phyloP scores from a whole-genome alignment of 2,329 filamentous ascomycete species.

The Leptographium flavum region DNA sequence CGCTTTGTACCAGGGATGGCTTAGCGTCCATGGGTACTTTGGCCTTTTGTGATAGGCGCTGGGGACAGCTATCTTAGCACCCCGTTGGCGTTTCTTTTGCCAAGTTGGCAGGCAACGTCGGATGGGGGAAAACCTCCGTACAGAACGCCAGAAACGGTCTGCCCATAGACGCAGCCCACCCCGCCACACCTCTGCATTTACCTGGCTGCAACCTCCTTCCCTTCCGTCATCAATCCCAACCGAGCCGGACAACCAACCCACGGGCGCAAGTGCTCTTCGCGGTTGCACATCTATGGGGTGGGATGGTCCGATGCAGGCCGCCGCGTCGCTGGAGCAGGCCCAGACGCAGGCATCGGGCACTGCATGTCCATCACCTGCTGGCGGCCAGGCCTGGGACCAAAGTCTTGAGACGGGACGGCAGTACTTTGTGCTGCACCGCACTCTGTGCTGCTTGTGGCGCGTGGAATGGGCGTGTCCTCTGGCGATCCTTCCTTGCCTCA shows the following conservation, averaged over 20 bases:
- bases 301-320: slow-evolving; percentile 5
- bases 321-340: background rate
- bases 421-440: background rate
- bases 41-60: background rate
- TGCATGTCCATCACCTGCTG: background rate
- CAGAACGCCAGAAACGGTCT: too few relatives aligned
- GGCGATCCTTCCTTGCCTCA: slow-evolving; percentile 1
- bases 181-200: too few relatives aligned
- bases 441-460: background rate
- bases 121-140: too few relatives aligned
- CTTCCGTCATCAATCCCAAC: too few relatives aligned
- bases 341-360: background rate
- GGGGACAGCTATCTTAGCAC: background rate
- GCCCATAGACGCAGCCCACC: too few relatives aligned
- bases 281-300: slow-evolving; percentile 6
- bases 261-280: background rate
- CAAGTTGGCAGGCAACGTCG: background rate
- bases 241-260: background rate
- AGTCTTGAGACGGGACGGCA: background rate
- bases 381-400: background rate
- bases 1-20: background rate
- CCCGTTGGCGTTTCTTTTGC: background rate
- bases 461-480: background rate
- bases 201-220: too few relatives aligned
- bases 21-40: background rate